A percentile compares a stretch with the other conserved stretches of the same genome.
Conservation (phyloP, 805 yeast genomes). For the Yarrowia sp. region DNA sequence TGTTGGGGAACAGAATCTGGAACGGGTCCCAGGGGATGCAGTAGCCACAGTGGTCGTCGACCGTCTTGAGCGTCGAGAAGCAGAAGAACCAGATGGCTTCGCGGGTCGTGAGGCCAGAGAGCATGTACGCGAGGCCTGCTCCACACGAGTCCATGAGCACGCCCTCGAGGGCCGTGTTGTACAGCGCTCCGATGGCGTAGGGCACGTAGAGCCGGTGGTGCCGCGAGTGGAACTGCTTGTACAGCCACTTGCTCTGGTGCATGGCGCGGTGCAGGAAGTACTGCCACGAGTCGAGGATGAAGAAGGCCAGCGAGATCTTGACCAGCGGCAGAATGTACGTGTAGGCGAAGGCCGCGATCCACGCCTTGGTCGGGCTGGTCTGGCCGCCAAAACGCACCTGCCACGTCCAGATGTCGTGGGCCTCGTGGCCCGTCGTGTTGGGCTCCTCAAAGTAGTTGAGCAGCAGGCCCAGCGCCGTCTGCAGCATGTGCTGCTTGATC, state of each 20-base stretch:
- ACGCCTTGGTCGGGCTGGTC: conserved; percentile 35
- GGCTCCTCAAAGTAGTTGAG: conserved; percentile 55
- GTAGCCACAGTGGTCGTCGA: conserved; percentile 99
- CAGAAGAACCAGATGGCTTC: conserved; percentile 74
- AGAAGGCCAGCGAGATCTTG: conserved; percentile 62
- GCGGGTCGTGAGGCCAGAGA: conserved; percentile 65
- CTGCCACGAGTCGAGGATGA: conserved; percentile 92
- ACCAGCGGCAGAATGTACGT: conserved; percentile 43
- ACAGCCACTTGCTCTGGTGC: conserved; percentile 78
- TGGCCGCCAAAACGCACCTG: conserved; percentile 14
- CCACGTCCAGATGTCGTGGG: conserved; percentile 45
- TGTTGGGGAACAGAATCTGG: conserved; percentile 89
- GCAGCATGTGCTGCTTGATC: conserved; percentile 77
- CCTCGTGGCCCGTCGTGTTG: conserved; percentile 51
- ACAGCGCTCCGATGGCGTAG: conserved; percentile 93
- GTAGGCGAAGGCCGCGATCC: conserved; percentile 49
- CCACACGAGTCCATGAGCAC: conserved; percentile 88
- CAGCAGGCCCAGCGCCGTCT: conserved; percentile 64
- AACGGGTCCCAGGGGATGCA: conserved; percentile 87
- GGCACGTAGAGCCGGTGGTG: conserved; percentile 95
- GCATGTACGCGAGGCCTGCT: conserved; percentile 74
- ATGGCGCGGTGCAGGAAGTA: conserved; percentile 82
- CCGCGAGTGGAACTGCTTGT: conserved; percentile 83
- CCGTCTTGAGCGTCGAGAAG: conserved; percentile 92
- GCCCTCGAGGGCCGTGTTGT: conserved; percentile 93